Percentiles rank a stretch among this genome's conserved stretches.
phyloP scores from a whole-genome alignment of 2,329 filamentous ascomycete genomes.

The Penicillium hesseltinei region DNA sequence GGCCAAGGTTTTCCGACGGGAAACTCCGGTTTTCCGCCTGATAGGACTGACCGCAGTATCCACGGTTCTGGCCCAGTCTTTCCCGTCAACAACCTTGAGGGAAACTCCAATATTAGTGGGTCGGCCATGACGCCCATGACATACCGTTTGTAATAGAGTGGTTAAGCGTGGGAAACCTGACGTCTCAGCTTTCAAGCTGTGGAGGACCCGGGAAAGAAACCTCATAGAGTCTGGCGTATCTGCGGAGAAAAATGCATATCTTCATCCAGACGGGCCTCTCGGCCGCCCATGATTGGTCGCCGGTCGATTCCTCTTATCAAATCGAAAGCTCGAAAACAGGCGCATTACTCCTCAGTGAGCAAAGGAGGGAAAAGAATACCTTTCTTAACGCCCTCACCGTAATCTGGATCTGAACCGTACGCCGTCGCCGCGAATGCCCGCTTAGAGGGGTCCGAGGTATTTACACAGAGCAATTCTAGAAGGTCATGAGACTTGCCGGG shows the following conservation, averaged over 20 bases:
- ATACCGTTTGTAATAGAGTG: slow-evolving; percentile 14
- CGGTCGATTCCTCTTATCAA: slow-evolving; percentile 28
- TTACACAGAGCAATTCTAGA: slow-evolving; percentile 76
- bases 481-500: slow-evolving; percentile 70
- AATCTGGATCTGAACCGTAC: slow-evolving; percentile 64
- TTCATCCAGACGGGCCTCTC: slow-evolving; percentile 13
- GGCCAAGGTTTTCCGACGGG: slow-evolving; percentile 34
- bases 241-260: slow-evolving; percentile 24
- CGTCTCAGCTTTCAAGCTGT: slow-evolving; percentile 18
- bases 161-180: slow-evolving; percentile 20
- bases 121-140: slow-evolving; percentile 24
- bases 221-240: slow-evolving; percentile 17
- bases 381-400: slow-evolving; percentile 57
- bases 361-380: slow-evolving; percentile 55
- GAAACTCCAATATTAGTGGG: slow-evolving; percentile 18
- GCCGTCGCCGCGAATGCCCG: slow-evolving; percentile 63
- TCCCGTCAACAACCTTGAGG: slow-evolving; percentile 35
- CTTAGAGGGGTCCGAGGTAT: slow-evolving; percentile 46
- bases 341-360: slow-evolving; percentile 36
- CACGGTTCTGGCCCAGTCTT: slow-evolving; percentile 27
- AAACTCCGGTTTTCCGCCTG: slow-evolving; percentile 36
- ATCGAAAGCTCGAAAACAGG: slow-evolving; percentile 18
- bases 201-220: slow-evolving; percentile 22
- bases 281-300: slow-evolving; percentile 21
- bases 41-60: slow-evolving; percentile 13